Conservation (phyloP, 75 land plant species). For the Picea sitchensis region DNA sequence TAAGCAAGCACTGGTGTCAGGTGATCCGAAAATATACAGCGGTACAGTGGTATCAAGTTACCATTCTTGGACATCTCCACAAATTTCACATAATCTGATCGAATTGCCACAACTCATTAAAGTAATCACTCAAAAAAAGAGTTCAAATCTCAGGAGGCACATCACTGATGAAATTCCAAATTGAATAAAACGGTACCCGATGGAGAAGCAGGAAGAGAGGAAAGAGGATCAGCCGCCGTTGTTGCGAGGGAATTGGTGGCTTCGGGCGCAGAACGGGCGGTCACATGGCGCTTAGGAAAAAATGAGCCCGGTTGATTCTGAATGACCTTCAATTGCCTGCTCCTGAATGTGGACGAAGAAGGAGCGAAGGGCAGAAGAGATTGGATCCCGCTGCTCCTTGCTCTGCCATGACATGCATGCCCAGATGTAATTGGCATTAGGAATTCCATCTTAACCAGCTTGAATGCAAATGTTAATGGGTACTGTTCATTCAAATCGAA, state of each 20-base stretch:
- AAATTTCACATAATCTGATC: slow-evolving; percentile 32
- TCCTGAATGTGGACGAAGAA: neutral
- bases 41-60: slow-evolving; percentile 73
- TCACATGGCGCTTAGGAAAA: neutral
- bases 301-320: neutral
- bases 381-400: neutral
- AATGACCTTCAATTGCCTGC: neutral
- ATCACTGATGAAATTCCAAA: neutral
- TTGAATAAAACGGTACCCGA: too few species aligned
- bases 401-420: neutral
- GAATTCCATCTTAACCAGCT: too few species aligned
- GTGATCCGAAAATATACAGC: slow-evolving; percentile 83
- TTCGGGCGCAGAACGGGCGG: neutral
- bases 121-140: neutral
- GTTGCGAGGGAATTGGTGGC: neutral
- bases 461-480: too few species aligned
- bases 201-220: neutral
- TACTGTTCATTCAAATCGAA: too few species aligned
- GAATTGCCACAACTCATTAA: slow-evolving; percentile 4
- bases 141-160: neutral
- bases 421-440: neutral
- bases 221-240: neutral
- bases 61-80: slow-evolving; percentile 56
- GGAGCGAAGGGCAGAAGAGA: neutral
- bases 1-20: slow-evolving; percentile 91